A percentile compares a stretch with the other conserved stretches of the same genome.
Conservation (phyloP, 73 alveolate genomes). For the Loxodes magnus region DNA sequence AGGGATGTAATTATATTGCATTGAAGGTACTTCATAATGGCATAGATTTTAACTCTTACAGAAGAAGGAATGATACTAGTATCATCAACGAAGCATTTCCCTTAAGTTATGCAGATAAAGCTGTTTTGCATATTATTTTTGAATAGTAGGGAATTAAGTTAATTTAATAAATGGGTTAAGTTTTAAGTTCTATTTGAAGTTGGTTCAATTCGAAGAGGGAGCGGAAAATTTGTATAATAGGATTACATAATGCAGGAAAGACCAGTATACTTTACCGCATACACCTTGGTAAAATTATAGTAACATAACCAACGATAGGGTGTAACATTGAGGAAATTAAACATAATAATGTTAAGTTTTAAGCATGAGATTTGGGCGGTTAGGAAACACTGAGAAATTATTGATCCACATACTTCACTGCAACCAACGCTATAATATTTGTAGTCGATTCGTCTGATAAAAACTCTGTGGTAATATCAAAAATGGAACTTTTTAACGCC, state of each 20-base stretch:
- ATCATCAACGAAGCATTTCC: too few species aligned
- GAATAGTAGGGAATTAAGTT: too few species aligned
- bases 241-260: slow-evolving; percentile 94
- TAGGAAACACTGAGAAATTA: slow-evolving; percentile 53
- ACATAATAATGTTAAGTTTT: slow-evolving; percentile 41
- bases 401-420: slow-evolving; percentile 76
- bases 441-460: slow-evolving; percentile 66
- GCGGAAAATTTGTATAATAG: slow-evolving; percentile 39
- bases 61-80: too few species aligned
- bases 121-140: too few species aligned
- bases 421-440: slow-evolving; percentile 56
- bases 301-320: slow-evolving; percentile 87
- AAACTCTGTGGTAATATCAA: slow-evolving; percentile 37
- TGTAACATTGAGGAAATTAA: slow-evolving; percentile 70
- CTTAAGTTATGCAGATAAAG: too few species aligned
- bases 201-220: too few species aligned
- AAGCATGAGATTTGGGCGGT: slow-evolving; percentile 92
- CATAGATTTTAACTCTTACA: too few species aligned
- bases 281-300: slow-evolving; percentile 42
- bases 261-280: slow-evolving; percentile 69
- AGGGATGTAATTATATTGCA: too few species aligned
- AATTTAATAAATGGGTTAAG: too few species aligned
- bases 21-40: too few species aligned
- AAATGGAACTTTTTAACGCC: slow-evolving; percentile 40
- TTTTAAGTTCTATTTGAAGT: too few species aligned